Base-by-base conservation (phyloP, 805 yeast species). In the Myxozyma kluyveri region DNA sequence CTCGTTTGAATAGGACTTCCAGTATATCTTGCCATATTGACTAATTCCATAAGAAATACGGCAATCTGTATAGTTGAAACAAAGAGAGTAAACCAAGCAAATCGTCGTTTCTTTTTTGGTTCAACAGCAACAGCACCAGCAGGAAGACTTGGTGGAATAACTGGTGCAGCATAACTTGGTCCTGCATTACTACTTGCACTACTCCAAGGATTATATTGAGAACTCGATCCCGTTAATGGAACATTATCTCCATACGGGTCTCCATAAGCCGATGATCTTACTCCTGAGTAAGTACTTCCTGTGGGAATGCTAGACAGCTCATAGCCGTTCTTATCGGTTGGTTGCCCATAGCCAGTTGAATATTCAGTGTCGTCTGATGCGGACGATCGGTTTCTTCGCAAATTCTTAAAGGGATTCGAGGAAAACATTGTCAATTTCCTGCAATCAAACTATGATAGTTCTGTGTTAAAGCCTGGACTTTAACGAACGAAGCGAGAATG, bases 1-100 rank as follows among this genome's bases (percentile, higher is more conserved):
- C 81, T 67, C 0, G 86, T 81, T 63, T 81, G 87, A 54, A 84
- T 75, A 2, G 84, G 80, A 14, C 78, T 73, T 1, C 87, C 86
- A 0, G 89, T 84, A 40, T 79, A 69, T 4, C 65, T 61, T 4
- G 80, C 76, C 86, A 81, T 80, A 50, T 69, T 71, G 9, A 72
- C 76, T 32, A 84, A 66, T 64, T 84, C 89, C 10, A 75, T 83
- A 5, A 83, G 73, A 62, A 84, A 84, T 6, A 84, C 83, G 5
- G 67, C 66, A 3, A 79, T 60, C 61, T 84, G 72, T 12, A 68
- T 52, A 6, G 61, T n/a, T 18, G 61, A 54, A 31, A 68, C 52
- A 17, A 59, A 36, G 55, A 62, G 61, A 2, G 64, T 59, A 43
- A 69, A 62, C 57, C 63, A 69, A 6, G 73, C 72, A 40, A 45